Evolutionary conservation across 768 basidiomycete species (phyloP).

Genomic region (Hypsizygus marmoreus): DNA sequence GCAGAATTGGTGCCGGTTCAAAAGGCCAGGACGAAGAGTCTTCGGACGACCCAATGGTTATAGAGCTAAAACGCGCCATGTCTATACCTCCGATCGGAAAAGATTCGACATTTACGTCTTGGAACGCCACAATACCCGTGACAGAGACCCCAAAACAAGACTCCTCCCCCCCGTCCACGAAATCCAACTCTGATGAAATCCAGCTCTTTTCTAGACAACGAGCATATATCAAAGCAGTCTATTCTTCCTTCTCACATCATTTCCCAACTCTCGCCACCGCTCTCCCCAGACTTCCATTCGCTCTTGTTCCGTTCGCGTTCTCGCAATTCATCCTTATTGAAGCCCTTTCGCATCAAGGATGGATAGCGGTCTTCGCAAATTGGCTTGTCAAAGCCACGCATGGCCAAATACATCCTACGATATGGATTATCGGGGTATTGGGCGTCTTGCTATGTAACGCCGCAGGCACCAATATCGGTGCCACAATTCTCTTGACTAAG

Average conservation of each 20-base stretch:
- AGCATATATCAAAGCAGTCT: slow-evolving; percentile 13
- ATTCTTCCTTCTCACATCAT: slow-evolving; percentile 27
- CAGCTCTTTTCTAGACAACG: slow-evolving; percentile 22
- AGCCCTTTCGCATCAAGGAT: slow-evolving; percentile 80
- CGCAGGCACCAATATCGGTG: slow-evolving; percentile 28
- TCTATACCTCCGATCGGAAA: slow-evolving; percentile 20
- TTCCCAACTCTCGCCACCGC: slow-evolving; percentile 78
- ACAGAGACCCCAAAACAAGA: slow-evolving; percentile 6
- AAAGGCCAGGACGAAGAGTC: slow-evolving; percentile 12
- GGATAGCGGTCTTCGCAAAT: slow-evolving; percentile 83
- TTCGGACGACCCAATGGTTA: slow-evolving; percentile 26
- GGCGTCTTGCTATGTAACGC: slow-evolving; percentile 26
- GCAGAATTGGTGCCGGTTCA: slow-evolving; percentile 1
- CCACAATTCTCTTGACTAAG: slow-evolving; percentile 77
- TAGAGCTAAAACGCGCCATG: slow-evolving; percentile 29
- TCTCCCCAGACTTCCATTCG: slow-evolving; percentile 72
- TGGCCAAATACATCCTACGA: slow-evolving; percentile 20
- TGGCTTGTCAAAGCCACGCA: slow-evolving; percentile 23
- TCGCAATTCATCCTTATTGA: slow-evolving; percentile 95
- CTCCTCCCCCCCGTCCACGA: slow-evolving; percentile 2
- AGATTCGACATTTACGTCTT: slow-evolving; percentile 19
- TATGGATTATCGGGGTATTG: slow-evolving; percentile 24
- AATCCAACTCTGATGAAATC: slow-evolving; percentile 3
- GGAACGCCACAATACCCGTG: slow-evolving; percentile 10
- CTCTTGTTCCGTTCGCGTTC: slow-evolving; percentile 89